These are phyloP conservation scores for Talaromyces verruculosus DNA, from an alignment of 2,329 filamentous ascomycete genomes.

Conservation along the genomic window DNA sequence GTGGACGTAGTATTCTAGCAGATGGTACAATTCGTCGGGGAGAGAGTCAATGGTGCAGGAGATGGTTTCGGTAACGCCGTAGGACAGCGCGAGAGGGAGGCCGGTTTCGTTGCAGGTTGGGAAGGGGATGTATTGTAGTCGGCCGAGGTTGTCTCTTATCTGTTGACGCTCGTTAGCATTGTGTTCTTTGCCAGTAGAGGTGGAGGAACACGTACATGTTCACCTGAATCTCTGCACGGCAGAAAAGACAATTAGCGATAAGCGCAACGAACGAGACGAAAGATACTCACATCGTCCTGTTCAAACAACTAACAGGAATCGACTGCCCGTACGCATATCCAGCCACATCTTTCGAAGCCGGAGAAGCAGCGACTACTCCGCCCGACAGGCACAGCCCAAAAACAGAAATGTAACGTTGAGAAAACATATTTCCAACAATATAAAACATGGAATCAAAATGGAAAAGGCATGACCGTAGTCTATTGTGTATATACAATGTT, in stretches of 20 bases:
- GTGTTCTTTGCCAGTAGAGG: too few relatives aligned
- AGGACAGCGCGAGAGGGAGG: constrained; percentile 77
- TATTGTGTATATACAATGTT: not conserved
- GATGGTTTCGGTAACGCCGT: constrained; percentile 69
- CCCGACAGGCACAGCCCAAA: constrained; percentile 20
- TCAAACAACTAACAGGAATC: constrained; percentile 71
- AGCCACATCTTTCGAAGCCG: constrained; percentile 21
- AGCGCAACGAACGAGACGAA: not conserved
- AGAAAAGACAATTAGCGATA: constrained; percentile 6
- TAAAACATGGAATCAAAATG: not conserved
- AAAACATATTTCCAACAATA: constrained; percentile 9
- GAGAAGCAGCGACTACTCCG: constrained; percentile 5
- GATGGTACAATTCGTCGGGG: constrained; percentile 56
- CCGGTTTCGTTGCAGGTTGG: constrained; percentile 85
- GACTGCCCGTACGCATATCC: constrained; percentile 57
- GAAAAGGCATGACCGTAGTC: not conserved
- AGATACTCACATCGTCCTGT: constrained; percentile 65
- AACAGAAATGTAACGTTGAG: constrained; percentile 1
- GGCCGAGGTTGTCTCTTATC: constrained; percentile 74
- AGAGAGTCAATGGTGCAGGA: constrained; percentile 54
- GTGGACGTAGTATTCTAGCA: constrained; percentile 87
- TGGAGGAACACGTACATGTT: constrained; percentile 31
- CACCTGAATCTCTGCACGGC: constrained; percentile 31
- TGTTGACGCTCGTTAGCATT: constrained; percentile 23
- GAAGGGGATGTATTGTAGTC: constrained; percentile 91